Evolutionary conservation across 2,329 filamentous ascomycete genomes (phyloP).

Genomic region (Clonostachys chloroleuca): DNA sequence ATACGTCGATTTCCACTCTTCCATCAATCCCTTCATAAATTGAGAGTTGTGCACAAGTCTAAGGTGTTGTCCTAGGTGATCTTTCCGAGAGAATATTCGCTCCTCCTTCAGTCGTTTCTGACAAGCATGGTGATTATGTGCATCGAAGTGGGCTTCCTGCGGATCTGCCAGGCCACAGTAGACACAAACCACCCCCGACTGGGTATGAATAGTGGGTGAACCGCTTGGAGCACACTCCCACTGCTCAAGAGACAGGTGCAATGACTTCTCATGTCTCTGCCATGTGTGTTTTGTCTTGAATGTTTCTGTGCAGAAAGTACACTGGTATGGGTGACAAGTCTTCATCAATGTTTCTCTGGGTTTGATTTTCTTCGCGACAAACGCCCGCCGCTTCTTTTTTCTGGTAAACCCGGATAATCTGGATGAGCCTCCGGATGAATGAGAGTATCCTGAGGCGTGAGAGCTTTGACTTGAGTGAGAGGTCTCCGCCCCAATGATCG

Average conservation of each 20-base stretch:
- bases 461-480: constrained; percentile 7
- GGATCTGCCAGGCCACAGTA: constrained; percentile 15
- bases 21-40: constrained; percentile 26
- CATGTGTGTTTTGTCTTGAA: constrained; percentile 5
- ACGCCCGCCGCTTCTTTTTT: not conserved
- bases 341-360: not conserved
- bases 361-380: not conserved
- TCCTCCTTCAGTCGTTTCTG: constrained; percentile 22
- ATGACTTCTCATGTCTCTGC: constrained; percentile 41
- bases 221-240: constrained; percentile 40
- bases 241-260: constrained; percentile 34
- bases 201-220: constrained; percentile 6
- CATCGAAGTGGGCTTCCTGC: constrained; percentile 11
- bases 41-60: constrained; percentile 15
- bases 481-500: constrained; percentile 16
- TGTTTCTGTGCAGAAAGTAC: constrained; percentile 2
- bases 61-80: constrained; percentile 23
- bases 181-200: constrained; percentile 11
- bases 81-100: constrained; percentile 22
- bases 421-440: too few species aligned
- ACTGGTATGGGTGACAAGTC: not conserved
- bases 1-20: constrained; percentile 17
- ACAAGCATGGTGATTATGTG: constrained; percentile 11
- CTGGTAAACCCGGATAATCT: too few species aligned
- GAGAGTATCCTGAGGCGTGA: not conserved